Conservation (phyloP, 805 yeast genomes). For the Suhomyces emberorum region DNA sequence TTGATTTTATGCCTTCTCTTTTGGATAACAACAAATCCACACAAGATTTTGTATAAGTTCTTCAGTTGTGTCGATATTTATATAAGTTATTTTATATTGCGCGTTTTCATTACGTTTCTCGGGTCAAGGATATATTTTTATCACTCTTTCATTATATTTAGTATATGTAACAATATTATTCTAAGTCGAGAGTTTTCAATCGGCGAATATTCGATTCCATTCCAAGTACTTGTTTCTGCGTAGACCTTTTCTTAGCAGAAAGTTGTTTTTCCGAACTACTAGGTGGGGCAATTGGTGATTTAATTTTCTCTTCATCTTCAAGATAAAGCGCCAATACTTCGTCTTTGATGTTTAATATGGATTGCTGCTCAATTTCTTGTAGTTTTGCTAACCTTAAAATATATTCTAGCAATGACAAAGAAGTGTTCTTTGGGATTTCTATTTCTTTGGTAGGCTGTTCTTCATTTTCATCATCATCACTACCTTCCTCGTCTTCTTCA, state of each 20-base stretch:
- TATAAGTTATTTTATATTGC: neutral
- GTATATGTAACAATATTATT: neutral
- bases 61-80: constrained; percentile 1
- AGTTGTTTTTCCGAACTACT: constrained; percentile 13
- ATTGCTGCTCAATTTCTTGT: constrained; percentile 56
- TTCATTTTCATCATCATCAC: constrained; percentile 4
- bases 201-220: constrained; percentile 34
- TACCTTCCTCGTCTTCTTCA: constrained; percentile 11
- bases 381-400: constrained; percentile 55
- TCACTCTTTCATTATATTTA: neutral
- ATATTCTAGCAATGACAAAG: constrained; percentile 62
- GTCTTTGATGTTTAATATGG: constrained; percentile 56
- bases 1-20: constrained; percentile 7
- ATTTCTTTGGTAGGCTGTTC: constrained; percentile 1
- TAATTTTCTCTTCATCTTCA: constrained; percentile 44
- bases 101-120: neutral
- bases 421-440: constrained; percentile 14
- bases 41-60: neutral
- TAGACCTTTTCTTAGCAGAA: constrained; percentile 10
- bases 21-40: constrained; percentile 1
- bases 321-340: constrained; percentile 62
- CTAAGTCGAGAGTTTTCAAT: constrained; percentile 25
- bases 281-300: constrained; percentile 13
- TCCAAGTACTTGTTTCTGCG: constrained; percentile 16
- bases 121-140: neutral